These are phyloP conservation scores for Cephaloascus albidus DNA, from an alignment of 805 yeast species.

Conservation along the genomic window DNA sequence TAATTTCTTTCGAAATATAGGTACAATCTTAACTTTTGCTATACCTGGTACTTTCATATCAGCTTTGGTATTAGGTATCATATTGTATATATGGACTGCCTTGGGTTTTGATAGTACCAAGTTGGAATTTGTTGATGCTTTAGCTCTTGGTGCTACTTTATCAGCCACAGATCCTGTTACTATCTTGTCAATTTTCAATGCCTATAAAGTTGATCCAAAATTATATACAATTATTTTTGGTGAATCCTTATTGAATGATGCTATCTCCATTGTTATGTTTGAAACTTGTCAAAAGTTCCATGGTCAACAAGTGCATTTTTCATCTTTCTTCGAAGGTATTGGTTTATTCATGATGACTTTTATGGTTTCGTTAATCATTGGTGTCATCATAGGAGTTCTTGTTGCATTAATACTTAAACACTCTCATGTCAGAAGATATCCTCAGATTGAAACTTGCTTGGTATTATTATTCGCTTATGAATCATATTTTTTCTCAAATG, in stretches of 20 bases:
- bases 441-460: slow-evolving; percentile 94
- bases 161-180: slow-evolving; percentile 99
- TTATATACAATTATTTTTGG: slow-evolving; percentile 96
- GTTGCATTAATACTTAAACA: slow-evolving; percentile 89
- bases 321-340: slow-evolving; percentile 85
- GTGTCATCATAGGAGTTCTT: slow-evolving; percentile 76
- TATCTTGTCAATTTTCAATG: slow-evolving; percentile 88
- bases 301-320: slow-evolving; percentile 64
- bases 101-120: slow-evolving; percentile 83
- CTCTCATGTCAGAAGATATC: slow-evolving; percentile 85
- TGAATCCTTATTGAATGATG: slow-evolving; percentile 91
- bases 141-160: slow-evolving; percentile 94
- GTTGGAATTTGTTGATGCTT: slow-evolving; percentile 92
- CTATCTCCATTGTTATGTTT: slow-evolving; percentile 97
- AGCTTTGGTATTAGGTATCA: slow-evolving; percentile 82
- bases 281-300: slow-evolving; percentile 97
- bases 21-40: slow-evolving; percentile 87
- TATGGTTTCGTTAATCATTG: slow-evolving; percentile 83
- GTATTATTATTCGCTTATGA: slow-evolving; percentile 89
- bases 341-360: slow-evolving; percentile 91
- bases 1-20: slow-evolving; percentile 86
- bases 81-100: slow-evolving; percentile 82
- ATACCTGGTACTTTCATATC: slow-evolving; percentile 95
- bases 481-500: slow-evolving; percentile 94
- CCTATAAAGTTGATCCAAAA: slow-evolving; percentile 97